Evolutionary conservation across 2,329 filamentous ascomycete genomes (phyloP).

Genomic region (Aspergillus sp.): DNA sequence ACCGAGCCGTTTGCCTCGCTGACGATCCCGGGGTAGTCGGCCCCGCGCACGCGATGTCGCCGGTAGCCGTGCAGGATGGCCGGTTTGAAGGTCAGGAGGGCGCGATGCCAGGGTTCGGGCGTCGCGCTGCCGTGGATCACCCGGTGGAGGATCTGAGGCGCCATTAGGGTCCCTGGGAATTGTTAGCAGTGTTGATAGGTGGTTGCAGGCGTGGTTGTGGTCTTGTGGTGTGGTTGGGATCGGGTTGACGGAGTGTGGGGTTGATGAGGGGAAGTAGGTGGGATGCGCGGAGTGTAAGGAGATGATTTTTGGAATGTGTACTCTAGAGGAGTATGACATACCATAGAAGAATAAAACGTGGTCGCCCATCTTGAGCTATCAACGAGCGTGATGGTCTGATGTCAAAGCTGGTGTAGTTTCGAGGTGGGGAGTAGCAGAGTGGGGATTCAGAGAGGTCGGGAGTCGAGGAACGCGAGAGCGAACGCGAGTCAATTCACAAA

Average conservation of each 20-base stretch:
- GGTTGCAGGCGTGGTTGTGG: not conserved
- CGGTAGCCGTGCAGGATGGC: slow-evolving; percentile 73
- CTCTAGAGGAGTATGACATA: slow-evolving; percentile 16
- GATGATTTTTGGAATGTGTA: not conserved
- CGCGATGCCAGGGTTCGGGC: slow-evolving; percentile 51
- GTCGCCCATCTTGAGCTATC: slow-evolving; percentile 39
- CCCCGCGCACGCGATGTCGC: slow-evolving; percentile 65
- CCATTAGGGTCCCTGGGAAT: slow-evolving; percentile 69
- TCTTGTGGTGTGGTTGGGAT: slow-evolving; percentile 2
- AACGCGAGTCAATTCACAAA: no score
- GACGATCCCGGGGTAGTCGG: slow-evolving; percentile 81
- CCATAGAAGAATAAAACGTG: slow-evolving; percentile 66
- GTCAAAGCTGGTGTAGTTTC: not conserved
- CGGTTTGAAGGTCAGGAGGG: slow-evolving; percentile 64
- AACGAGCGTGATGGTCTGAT: no score
- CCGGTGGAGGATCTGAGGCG: slow-evolving; percentile 78
- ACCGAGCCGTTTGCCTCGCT: slow-evolving; percentile 49
- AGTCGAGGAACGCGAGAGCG: no score
- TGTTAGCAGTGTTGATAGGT: slow-evolving; percentile 4
- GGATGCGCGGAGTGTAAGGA: not conserved
- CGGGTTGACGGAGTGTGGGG: slow-evolving; percentile 1
- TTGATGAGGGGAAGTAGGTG: not conserved
- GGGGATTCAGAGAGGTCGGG: no score
- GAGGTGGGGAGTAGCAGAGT: not conserved
- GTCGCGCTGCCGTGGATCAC: slow-evolving; percentile 68